Evolutionary conservation across 2,329 filamentous ascomycete species (phyloP), one percentile per base, ranked within the genome.

Genomic region (Aureobasidium subglaciale): DNA sequence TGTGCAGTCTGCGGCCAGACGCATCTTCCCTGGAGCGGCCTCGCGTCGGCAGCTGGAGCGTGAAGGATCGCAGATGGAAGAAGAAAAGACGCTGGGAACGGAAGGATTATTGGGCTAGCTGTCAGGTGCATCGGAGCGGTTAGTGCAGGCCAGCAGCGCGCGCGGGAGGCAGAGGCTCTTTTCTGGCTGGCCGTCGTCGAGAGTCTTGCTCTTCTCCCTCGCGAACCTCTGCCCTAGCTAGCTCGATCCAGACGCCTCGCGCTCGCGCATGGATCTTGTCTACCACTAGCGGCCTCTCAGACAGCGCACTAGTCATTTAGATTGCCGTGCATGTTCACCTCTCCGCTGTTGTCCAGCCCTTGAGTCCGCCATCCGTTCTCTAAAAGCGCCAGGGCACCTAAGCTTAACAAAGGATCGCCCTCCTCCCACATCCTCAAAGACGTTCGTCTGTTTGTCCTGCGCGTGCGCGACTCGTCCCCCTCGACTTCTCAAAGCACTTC

Each of bases 321-420:
- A 66, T 67, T 64, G 63, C 65, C 68, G 65, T 73, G 72, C 70
- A 73, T 73, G 72, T 71, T 65, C 66, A 61, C 54, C 57, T 58
- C 62, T 59, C 62, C 52, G 60, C 55, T 58, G 49, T 69, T 67
- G 69, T 74, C 70, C 72, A 73, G 73, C 73, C 72, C 68, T 67
- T 63, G 63, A 41, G 63, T 66, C 65, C 70, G 72, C 73, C 73
- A 70, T 73, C 68, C 68, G 68, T 68, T 63, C 58, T 61, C 65
- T 70, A 66, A 67, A 65, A 63, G 67, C 70, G 68, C 66, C 71
- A 72, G 70, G 30, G 68, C 67, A 70, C 68, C 68, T 70, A 70
- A 73, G 71, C 72, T 75, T 75, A 74, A 75, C 73, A 75, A 73
- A 73, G 71, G 73, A 76, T 75, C 74, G 73, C 70, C 73, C 48